Percentiles rank a stretch among this genome's conserved stretches.
phyloP scores from a whole-genome alignment of 2,329 filamentous ascomycete genomes.

The Xylariaceae sp. region DNA sequence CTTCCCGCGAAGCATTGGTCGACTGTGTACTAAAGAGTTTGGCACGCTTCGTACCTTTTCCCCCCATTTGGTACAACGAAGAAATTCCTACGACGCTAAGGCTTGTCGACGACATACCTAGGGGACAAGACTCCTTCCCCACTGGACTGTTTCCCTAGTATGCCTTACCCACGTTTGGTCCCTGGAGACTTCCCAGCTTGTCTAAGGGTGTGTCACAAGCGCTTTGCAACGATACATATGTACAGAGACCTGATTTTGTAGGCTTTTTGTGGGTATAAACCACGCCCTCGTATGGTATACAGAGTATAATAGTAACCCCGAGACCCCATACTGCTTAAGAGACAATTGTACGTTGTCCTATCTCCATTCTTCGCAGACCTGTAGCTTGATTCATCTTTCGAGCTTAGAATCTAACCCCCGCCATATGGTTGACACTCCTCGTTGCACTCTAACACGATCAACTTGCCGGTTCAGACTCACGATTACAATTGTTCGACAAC shows the following conservation, averaged over 20 bases:
- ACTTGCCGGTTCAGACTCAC: too few relatives aligned
- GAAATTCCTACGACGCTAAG: not conserved
- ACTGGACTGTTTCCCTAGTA: not conserved
- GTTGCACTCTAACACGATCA: too few relatives aligned
- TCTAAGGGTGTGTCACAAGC: conserved; percentile 10
- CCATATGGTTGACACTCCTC: too few relatives aligned
- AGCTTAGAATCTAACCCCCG: too few relatives aligned
- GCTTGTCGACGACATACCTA: not conserved
- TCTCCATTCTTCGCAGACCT: too few relatives aligned
- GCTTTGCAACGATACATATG: conserved; percentile 1
- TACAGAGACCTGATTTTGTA: conserved; percentile 9
- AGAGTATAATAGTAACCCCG: not conserved
- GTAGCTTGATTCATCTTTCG: too few relatives aligned
- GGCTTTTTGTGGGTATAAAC: conserved; percentile 8
- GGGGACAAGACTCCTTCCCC: not conserved
- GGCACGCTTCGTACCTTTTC: too few relatives aligned
- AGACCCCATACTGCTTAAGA: too few relatives aligned
- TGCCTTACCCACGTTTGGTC: conserved; percentile 2
- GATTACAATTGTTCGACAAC: too few relatives aligned
- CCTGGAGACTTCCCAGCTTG: conserved; percentile 7
- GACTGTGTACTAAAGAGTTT: too few relatives aligned
- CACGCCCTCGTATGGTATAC: not conserved
- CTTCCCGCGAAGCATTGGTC: too few relatives aligned
- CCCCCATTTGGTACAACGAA: not conserved
- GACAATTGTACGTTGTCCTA: too few relatives aligned